Evolutionary conservation across 345 rosid species (phyloP), one percentile per base, ranked within the genome.

Genomic region (Camelina hispida): DNA sequence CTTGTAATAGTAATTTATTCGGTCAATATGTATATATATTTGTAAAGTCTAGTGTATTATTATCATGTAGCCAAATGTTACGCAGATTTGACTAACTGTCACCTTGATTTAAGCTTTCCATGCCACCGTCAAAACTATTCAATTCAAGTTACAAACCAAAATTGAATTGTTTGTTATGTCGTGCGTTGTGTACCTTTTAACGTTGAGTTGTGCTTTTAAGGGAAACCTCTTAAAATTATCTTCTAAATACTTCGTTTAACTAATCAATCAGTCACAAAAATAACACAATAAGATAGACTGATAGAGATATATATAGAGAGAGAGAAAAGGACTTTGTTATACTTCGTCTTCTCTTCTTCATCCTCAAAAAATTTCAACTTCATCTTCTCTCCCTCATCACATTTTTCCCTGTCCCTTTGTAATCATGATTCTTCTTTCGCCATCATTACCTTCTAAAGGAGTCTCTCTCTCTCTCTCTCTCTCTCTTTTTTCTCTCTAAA

Each of bases 381-480:
- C 81, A 53, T 68, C 66, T 56, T 79, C 82, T 79, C 82, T 76
- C 84, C 74, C 76, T 78, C 83, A 17, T 79, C 81, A 28, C 84
- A 82, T 23, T 35, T 82, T 56, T 69, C 73, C 77, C 83, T 78
- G 78, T 78, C 84, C 87, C 65, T 74, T 73, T 57, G 94, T 84
- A 90, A 93, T 88, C 76, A 88, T 87, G 96, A 84, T 75, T 81
- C 83, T 81, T 79, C 74, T 32, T 71, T 77, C 22, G 80, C 80
- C 88, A 89, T 88, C 90, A 88, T 88, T 87, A 70, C 92, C 57
- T 80, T 80, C 78, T 60, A 72, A 84, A 88, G 77, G 38, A 77
- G 40, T 7, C 78, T 77, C 69, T 74, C 72, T 56, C 78, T 73
- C 46, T 37, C 28, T 30, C 78, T 72, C 78, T 51, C 81, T 51